phyloP scores from a whole-genome alignment of 345 rosid genomes.

The Abelmoschus esculentus region DNA sequence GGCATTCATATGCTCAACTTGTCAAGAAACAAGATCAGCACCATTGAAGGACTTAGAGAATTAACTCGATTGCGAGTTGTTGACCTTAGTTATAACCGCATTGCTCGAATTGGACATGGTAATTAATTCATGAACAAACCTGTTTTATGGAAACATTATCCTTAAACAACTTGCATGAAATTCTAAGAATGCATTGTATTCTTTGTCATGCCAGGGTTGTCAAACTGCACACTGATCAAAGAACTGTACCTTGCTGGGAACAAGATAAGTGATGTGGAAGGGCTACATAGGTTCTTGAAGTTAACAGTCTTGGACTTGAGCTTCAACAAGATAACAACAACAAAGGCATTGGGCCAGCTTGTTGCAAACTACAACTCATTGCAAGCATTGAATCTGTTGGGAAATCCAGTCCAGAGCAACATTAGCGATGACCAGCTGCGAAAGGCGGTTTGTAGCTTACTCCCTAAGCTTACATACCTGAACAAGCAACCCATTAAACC shows the following conservation, averaged over 20 bases:
- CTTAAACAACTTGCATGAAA: background rate
- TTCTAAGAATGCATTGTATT: conserved; percentile 5
- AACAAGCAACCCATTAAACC: conserved; percentile 81
- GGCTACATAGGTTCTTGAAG: conserved; percentile 83
- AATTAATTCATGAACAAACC: conserved; percentile 6
- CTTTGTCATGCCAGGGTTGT: conserved; percentile 45
- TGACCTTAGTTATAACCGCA: conserved; percentile 86
- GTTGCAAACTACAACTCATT: conserved; percentile 81
- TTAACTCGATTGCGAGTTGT: conserved; percentile 62
- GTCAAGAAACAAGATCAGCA: conserved; percentile 71
- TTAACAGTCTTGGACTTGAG: conserved; percentile 77
- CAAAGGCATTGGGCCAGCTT: conserved; percentile 80
- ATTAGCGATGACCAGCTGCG: conserved; percentile 73
- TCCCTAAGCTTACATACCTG: conserved; percentile 68
- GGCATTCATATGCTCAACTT: conserved; percentile 72
- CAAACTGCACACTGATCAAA: conserved; percentile 77
- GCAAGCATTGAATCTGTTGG: conserved; percentile 68
- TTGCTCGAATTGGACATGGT: conserved; percentile 88
- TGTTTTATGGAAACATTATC: background rate
- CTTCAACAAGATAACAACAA: conserved; percentile 89
- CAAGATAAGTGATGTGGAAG: conserved; percentile 80
- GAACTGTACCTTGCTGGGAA: conserved; percentile 92
- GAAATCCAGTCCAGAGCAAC: conserved; percentile 78
- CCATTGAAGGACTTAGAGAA: conserved; percentile 86
- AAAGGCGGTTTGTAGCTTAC: conserved; percentile 60